Percentiles rank a stretch among this genome's conserved stretches.
Evolutionary conservation across 2,329 filamentous ascomycete species (phyloP).

Genomic region (Sarocladium brachiariae): DNA sequence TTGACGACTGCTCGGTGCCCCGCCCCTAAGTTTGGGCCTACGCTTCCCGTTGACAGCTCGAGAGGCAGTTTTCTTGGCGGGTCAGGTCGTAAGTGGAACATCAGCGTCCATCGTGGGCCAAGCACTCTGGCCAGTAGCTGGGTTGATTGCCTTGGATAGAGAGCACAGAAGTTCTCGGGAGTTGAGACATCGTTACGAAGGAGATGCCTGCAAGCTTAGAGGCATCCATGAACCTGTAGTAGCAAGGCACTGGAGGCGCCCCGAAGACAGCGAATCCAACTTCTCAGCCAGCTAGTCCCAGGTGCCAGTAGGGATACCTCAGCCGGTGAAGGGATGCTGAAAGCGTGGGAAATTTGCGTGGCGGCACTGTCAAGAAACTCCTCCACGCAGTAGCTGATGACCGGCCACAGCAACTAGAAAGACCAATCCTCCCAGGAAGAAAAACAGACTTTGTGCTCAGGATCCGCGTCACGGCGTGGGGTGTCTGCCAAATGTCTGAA

Average conservation of each 20-base stretch:
- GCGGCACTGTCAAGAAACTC: neutral
- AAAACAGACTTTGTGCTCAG: neutral
- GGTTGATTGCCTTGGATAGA: neutral
- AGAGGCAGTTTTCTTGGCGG: neutral
- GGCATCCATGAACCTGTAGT: neutral
- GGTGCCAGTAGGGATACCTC: neutral
- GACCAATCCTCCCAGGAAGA: neutral
- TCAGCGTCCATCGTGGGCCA: neutral
- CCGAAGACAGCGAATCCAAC: neutral
- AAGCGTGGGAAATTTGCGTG: neutral
- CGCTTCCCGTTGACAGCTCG: constrained; percentile 1
- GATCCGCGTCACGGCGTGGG: neutral
- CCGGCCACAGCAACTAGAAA: neutral
- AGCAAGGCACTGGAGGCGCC: neutral
- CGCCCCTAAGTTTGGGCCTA: neutral
- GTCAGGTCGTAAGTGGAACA: neutral
- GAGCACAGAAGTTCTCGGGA: neutral
- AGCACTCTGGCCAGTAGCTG: neutral
- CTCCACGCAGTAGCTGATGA: neutral
- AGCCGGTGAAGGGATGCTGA: neutral
- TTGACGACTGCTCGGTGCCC: neutral
- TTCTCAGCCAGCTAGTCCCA: neutral
- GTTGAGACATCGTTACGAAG: neutral
- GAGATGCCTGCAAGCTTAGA: neutral
- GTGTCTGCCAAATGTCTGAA: neutral